phyloP scores from a whole-genome alignment of 129 eudicot species.

The Centaurea solstitialis region DNA sequence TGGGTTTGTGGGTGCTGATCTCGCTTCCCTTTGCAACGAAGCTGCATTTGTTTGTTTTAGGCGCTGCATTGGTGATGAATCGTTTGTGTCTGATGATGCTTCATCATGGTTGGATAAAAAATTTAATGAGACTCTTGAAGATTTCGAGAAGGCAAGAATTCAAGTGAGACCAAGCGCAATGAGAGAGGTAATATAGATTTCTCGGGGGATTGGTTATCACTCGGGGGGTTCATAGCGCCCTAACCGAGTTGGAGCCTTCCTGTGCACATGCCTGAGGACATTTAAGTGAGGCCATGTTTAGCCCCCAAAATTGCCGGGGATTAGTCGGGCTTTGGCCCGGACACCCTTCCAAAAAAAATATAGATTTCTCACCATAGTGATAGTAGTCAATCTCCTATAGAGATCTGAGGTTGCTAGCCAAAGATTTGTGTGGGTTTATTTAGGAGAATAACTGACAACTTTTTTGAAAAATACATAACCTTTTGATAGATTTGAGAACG shows the following conservation, averaged over 20 bases:
- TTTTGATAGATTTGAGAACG: background rate
- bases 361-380: background rate
- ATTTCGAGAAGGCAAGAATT: slow-evolving; percentile 81
- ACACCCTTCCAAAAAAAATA: too few relatives aligned
- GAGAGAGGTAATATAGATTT: slow-evolving; percentile 89
- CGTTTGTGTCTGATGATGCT: too few relatives aligned
- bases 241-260: too few relatives aligned
- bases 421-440: background rate
- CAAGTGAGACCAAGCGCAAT: slow-evolving; percentile 95
- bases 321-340: too few relatives aligned
- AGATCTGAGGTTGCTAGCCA: background rate
- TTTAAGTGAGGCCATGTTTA: too few relatives aligned
- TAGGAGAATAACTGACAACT: background rate
- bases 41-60: too few relatives aligned
- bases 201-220: too few relatives aligned
- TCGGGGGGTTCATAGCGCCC: too few relatives aligned
- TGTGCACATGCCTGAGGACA: too few relatives aligned
- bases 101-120: background rate
- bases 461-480: background rate
- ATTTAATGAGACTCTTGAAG: slow-evolving; percentile 59
- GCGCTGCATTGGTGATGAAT: too few relatives aligned
- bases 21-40: too few relatives aligned
- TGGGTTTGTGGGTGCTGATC: slow-evolving; percentile 55
- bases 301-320: too few relatives aligned
- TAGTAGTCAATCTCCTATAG: background rate